Base-by-base conservation (phyloP, 176 grass and related monocot genomes). In the Raddia distichophylla region DNA sequence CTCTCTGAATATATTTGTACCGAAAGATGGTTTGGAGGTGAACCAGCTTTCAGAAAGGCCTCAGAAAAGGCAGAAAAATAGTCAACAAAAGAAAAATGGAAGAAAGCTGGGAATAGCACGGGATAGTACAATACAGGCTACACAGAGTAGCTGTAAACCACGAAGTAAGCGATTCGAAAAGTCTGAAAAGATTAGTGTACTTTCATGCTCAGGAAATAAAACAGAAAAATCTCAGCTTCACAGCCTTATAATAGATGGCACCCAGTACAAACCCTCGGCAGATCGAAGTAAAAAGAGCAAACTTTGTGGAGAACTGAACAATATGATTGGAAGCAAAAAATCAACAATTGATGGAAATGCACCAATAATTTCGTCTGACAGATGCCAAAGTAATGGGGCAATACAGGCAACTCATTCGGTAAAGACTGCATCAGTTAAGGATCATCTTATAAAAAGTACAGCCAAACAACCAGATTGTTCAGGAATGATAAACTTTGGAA, bases 151-250 rank as follows among this genome's bases (percentile, higher is more conserved):
- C 33, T 33, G 14, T 73, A 73, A 85, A 60, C 56, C 55, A 40
- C 70, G 73, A 74, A 74, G 67, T 62, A 88, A 91, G 72, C 73
- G 37, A 20, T 60, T 47, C 47, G 85, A 32, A 63, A 68, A 14
- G 62, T 47, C 60, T 70, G 74, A 84, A 64, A 83, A 55, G 32
- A 45, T 2, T 49, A 61, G 16, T 62, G 54, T 80, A 80, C 37
- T 67, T 84, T 73, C 71, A 69, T 69, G n/a, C 19, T 53, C 22
- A 48, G 57, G 72, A 75, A 80, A 84, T 17, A 35, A 80, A 84
- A 54, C 55, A 80, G 69, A 84, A 69, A 13, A 6, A 17, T 55
- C 14, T 5, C 46, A 62, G 45, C 75, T 53, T 11, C 60, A 75
- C 12, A 75, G 59, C 12, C 22, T 69, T 20, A 47, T 60, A 67